Percentiles rank a stretch among this genome's conserved stretches.
Conservation (phyloP, 2,329 filamentous ascomycete genomes). For the Pseudopyrenochaeta lycopersici region DNA sequence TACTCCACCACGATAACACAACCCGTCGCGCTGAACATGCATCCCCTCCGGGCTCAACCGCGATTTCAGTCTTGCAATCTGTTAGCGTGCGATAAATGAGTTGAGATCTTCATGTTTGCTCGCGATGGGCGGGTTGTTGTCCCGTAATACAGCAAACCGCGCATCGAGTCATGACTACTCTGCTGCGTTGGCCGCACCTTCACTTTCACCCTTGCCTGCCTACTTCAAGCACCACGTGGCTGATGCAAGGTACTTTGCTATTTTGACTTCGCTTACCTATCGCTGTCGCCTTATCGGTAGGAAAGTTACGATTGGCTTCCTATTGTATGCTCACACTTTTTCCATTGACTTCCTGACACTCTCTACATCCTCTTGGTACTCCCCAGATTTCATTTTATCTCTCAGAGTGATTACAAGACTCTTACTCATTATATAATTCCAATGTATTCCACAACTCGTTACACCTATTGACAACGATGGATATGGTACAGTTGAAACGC, state of each 20-base stretch:
- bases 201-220: too few relatives aligned
- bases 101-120: neutral
- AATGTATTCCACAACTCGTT: too few relatives aligned
- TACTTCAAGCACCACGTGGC: too few relatives aligned
- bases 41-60: too few relatives aligned
- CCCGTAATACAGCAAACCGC: conserved; percentile 3
- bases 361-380: too few relatives aligned
- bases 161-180: neutral
- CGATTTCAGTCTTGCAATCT: neutral
- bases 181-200: neutral
- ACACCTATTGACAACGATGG: neutral
- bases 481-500: neutral
- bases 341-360: neutral
- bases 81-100: neutral
- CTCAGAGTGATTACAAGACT: neutral
- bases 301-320: neutral
- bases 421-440: neutral
- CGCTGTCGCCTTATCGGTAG: neutral
- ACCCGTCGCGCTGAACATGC: too few relatives aligned
- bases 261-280: too few relatives aligned
- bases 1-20: too few relatives aligned
- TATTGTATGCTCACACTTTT: conserved; percentile 2
- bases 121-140: neutral
- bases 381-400: too few relatives aligned
- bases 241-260: too few relatives aligned